Percentiles rank a stretch among this genome's conserved stretches.
Evolutionary conservation across 768 basidiomycete species (phyloP).

Genomic region (Xerocomellus amylosporus): DNA sequence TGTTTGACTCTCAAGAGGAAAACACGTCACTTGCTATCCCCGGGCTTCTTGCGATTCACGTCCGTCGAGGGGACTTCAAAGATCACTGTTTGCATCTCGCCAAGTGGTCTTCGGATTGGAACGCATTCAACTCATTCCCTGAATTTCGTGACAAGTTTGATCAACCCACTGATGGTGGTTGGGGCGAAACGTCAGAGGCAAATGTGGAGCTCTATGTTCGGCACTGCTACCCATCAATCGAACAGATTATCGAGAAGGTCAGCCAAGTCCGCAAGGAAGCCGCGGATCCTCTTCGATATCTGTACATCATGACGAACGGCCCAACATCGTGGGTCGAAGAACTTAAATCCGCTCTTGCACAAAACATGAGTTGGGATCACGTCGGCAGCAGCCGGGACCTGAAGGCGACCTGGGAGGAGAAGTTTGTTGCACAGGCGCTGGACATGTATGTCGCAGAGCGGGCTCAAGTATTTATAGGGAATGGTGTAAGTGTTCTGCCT

Average conservation of each 20-base stretch:
- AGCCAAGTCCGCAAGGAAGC: conserved; percentile 30
- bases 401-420: conserved; percentile 40
- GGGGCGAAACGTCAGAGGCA: conserved; percentile 17
- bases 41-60: conserved; percentile 48
- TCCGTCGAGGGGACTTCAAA: conserved; percentile 50
- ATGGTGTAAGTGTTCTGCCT: conserved; percentile 41
- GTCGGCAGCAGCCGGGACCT: conserved; percentile 46
- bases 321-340: conserved; percentile 39
- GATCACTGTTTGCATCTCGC: conserved; percentile 44
- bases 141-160: conserved; percentile 38
- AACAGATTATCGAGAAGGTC: conserved; percentile 42
- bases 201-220: conserved; percentile 27
- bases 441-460: conserved; percentile 51
- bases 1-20: conserved; percentile 1
- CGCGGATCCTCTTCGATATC: conserved; percentile 27
- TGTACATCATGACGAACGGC: conserved; percentile 53
- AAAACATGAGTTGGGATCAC: conserved; percentile 36
- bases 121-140: conserved; percentile 46
- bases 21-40: conserved; percentile 23
- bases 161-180: conserved; percentile 27
- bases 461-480: conserved; percentile 52
- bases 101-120: conserved; percentile 35
- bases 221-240: conserved; percentile 45
- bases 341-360: conserved; percentile 36
- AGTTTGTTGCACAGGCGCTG: conserved; percentile 42